Conservation (phyloP, 2,329 filamentous ascomycete species). For the Pyrenophora seminiperda region DNA sequence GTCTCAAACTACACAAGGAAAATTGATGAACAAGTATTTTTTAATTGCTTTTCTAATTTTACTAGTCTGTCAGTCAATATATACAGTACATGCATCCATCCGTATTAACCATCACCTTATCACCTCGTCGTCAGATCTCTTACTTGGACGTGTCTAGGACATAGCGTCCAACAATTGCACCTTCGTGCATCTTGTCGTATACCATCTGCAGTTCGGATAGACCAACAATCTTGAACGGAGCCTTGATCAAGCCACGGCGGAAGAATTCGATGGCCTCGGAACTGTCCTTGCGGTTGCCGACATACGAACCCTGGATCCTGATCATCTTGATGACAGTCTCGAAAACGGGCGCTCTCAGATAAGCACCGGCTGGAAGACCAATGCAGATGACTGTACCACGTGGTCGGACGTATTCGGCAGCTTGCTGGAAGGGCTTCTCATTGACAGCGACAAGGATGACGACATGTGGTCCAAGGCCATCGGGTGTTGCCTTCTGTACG, state of each 20-base stretch:
- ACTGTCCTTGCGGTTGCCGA: conserved; percentile 87
- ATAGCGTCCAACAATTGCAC: conserved; percentile 77
- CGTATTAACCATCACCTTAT: background rate
- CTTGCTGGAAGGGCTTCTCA: conserved; percentile 96
- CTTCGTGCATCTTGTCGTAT: conserved; percentile 71
- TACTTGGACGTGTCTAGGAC: conserved; percentile 69
- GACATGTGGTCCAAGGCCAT: conserved; percentile 84
- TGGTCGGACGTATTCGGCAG: conserved; percentile 82
- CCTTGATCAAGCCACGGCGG: conserved; percentile 79
- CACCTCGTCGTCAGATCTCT: background rate
- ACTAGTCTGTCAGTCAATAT: conserved; percentile 1
- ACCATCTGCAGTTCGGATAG: conserved; percentile 79
- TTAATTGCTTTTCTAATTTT: too few relatives aligned
- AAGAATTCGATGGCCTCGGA: conserved; percentile 92
- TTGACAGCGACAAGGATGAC: conserved; percentile 83
- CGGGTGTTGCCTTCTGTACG: conserved; percentile 78
- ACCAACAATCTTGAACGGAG: conserved; percentile 83
- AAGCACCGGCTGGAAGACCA: conserved; percentile 78
- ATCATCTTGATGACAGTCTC: conserved; percentile 90
- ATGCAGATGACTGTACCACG: conserved; percentile 86
- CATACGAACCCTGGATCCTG: conserved; percentile 83
- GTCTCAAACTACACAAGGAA: too few relatives aligned
- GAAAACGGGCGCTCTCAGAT: conserved; percentile 83
- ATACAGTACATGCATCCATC: conserved; percentile 10
- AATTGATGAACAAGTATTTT: too few relatives aligned